Conservation (phyloP, 2,329 filamentous ascomycete species). For the Ceratocystis ficicola region DNA sequence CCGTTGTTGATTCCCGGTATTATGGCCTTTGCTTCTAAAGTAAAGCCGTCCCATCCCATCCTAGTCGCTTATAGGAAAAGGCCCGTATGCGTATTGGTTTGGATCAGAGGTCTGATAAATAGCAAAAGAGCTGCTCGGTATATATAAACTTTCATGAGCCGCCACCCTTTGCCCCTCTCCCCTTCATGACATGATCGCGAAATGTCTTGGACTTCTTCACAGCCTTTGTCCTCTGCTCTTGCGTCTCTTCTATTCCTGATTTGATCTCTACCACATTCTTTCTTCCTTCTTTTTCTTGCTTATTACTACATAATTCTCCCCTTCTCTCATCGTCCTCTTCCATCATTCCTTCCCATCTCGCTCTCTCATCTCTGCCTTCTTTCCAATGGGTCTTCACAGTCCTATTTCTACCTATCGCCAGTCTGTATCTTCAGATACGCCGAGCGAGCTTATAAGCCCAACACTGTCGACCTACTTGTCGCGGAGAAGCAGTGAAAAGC, state of each 20-base stretch:
- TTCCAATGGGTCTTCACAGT: constrained; percentile 8
- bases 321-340: neutral
- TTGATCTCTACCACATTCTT: too few relatives aligned
- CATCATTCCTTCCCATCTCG: neutral
- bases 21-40: constrained; percentile 9
- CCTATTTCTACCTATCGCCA: constrained; percentile 8
- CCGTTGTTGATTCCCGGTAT: constrained; percentile 4
- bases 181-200: neutral
- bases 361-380: neutral
- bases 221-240: neutral
- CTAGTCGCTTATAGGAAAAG: constrained; percentile 8
- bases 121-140: neutral
- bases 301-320: neutral
- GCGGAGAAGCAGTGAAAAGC: constrained; percentile 6
- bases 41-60: constrained; percentile 10
- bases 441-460: constrained; percentile 7
- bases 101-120: neutral
- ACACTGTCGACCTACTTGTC: constrained; percentile 7
- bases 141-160: constrained; percentile 4
- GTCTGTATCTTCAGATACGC: neutral
- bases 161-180: neutral
- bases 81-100: neutral
- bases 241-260: neutral
- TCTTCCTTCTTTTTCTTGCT: neutral
- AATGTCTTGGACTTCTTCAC: constrained; percentile 4